Base-by-base conservation (phyloP, 345 rosid genomes). In the Aquilaria malaccensis region DNA sequence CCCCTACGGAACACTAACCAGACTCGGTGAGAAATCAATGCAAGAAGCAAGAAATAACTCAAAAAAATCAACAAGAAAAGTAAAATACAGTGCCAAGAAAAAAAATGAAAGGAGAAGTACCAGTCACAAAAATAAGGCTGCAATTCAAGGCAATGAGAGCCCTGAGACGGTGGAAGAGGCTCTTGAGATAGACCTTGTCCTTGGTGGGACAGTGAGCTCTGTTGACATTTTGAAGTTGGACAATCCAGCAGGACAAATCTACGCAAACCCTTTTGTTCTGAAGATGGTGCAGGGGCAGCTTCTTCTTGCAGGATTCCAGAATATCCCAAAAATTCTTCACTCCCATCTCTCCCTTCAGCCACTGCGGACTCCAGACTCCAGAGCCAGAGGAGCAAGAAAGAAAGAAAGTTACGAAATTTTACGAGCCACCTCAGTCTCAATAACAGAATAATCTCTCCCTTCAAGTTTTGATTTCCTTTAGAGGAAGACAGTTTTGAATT, bases 191-290 rank as follows among this genome's bases (percentile, higher is more conserved):
- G 11, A 82, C 76, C 75, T 79, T 91, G 3, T 79, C 83, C 56
- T 63, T 79, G 6, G 72, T 64, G 59, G 91, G 74, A 59, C 79
- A 72, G 70, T 78, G 82, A 12, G 93, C 80, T 68, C 77, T 68
- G 70, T 80, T 86, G 11, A 83, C 97, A 41, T 59, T 83, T 50
- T 86, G 88, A 51, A 91, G 85, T 66, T 86, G 96, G 45, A 94
- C 97, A 68, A 91, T 79, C 97, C 97, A 94, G 65, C 99, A 91
- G 2, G 97, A 94, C 2, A 94, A 95, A 83, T 94, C 99, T 46
- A 94, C 62, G 70, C 96, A 91, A 45, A 88, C 65, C 65, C 87
- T 85, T 74, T 91, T 88, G 91, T 94, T 88, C 77, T 77, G 93
- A 61, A 88, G 93, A 78, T 82, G 78, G 65, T 83, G 85, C 62